Evolutionary conservation across 192 early-diverging fungal species (phyloP).

Genomic region (Coemansia aciculifera): DNA sequence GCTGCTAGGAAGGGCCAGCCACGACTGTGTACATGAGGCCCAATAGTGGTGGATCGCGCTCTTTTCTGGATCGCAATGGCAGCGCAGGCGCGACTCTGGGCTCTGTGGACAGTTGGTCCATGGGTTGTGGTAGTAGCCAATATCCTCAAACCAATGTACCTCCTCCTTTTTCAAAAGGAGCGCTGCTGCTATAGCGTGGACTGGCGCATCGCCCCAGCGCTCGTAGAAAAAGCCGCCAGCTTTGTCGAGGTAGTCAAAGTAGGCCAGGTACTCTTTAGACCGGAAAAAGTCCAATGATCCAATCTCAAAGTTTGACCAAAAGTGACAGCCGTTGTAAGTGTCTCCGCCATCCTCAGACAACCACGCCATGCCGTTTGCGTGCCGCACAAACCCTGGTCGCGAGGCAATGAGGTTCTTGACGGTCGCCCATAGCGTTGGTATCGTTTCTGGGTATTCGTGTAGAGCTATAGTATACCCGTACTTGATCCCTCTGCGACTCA

Average conservation of each 20-base stretch:
- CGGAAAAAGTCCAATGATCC: conserved; percentile 59
- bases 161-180: conserved; percentile 63
- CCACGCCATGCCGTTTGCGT: conserved; percentile 53
- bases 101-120: conserved; percentile 54
- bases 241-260: conserved; percentile 62
- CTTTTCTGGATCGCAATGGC: conserved; percentile 51
- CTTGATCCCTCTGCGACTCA: conserved; percentile 65
- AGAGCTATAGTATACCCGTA: conserved; percentile 73
- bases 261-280: conserved; percentile 56
- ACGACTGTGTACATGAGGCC: conserved; percentile 50
- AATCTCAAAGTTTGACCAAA: conserved; percentile 81
- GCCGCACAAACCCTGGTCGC: conserved; percentile 46
- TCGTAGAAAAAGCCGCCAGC: conserved; percentile 69
- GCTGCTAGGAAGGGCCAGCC: conserved; percentile 27
- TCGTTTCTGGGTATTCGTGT: conserved; percentile 59
- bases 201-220: conserved; percentile 61
- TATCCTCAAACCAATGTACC: conserved; percentile 74
- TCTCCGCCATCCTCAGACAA: conserved; percentile 58
- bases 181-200: conserved; percentile 67
- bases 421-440: conserved; percentile 66
- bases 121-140: conserved; percentile 69
- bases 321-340: conserved; percentile 70
- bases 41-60: conserved; percentile 50
- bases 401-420: conserved; percentile 47
- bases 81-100: conserved; percentile 32